phyloP scores from a whole-genome alignment of 805 yeast species.

The Pichia californica region DNA sequence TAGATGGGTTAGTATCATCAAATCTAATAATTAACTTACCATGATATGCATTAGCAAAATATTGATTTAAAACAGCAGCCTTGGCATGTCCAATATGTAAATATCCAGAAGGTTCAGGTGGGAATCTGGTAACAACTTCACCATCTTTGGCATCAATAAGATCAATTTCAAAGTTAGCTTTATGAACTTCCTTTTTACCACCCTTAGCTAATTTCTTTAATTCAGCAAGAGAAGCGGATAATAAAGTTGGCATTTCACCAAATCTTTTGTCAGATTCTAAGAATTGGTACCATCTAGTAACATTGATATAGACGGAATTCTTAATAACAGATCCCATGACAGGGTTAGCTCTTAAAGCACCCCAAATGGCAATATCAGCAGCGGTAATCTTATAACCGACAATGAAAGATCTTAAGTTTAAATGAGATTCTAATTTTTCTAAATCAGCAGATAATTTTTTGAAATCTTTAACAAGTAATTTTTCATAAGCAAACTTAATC shows the following conservation, averaged over 20 bases:
- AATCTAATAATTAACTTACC: constrained; percentile 96
- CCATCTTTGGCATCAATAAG: constrained; percentile 89
- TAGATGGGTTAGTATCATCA: constrained; percentile 97
- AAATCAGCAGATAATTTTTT: constrained; percentile 72
- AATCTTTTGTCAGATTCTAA: constrained; percentile 62
- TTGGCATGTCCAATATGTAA: constrained; percentile 99
- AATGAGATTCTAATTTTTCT: constrained; percentile 73
- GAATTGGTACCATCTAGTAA: constrained; percentile 88
- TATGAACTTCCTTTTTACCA: constrained; percentile 80
- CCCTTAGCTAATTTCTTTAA: constrained; percentile 64
- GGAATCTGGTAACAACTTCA: constrained; percentile 96
- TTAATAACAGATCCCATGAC: constrained; percentile 88
- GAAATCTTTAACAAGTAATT: constrained; percentile 78
- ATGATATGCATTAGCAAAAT: constrained; percentile 91
- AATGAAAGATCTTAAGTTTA: constrained; percentile 78
- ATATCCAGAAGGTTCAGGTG: constrained; percentile 99
- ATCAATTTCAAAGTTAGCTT: constrained; percentile 93
- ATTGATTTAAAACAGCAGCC: constrained; percentile 94
- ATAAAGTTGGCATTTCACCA: constrained; percentile 60
- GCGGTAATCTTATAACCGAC: constrained; percentile 59
- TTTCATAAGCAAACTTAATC: constrained; percentile 60
- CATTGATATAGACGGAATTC: constrained; percentile 74
- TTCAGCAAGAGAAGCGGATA: constrained; percentile 66
- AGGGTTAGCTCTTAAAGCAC: constrained; percentile 87
- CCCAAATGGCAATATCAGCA: constrained; percentile 91